Evolutionary conservation across 2,329 filamentous ascomycete genomes (phyloP).

Genomic region (Aphanocladium album): DNA sequence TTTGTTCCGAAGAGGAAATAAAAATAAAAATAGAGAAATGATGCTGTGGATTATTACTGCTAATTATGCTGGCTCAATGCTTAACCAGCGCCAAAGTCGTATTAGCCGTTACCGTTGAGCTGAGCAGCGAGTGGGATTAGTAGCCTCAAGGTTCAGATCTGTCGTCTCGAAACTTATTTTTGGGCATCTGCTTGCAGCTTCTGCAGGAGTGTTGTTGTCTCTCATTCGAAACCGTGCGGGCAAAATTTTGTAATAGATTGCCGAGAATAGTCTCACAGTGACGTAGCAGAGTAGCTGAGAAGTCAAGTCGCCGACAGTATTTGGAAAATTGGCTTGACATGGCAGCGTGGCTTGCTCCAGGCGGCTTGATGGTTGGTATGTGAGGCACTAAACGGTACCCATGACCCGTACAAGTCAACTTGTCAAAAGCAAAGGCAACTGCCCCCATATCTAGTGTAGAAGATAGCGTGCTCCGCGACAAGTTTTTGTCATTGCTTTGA

Average conservation of each 20-base stretch:
- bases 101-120: neutral
- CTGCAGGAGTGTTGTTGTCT: too few species aligned
- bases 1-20: conserved; percentile 1
- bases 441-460: neutral
- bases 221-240: neutral
- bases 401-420: neutral
- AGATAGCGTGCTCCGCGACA: neutral
- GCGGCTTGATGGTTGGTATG: neutral
- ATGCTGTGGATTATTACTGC: neutral
- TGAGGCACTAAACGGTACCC: neutral
- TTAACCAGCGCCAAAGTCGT: neutral
- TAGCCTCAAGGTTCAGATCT: neutral
- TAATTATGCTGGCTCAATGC: neutral
- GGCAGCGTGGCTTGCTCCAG: neutral
- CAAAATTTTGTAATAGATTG: neutral
- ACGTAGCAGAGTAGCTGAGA: neutral
- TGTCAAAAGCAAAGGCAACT: neutral
- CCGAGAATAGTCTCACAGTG: neutral
- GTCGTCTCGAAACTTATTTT: neutral
- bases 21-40: neutral
- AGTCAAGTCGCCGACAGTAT: neutral
- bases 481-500: neutral
- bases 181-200: neutral
- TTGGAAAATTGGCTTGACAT: neutral
- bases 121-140: neutral